Conservation (phyloP, 805 yeast species). For the Cyberlindnera suaveolens region DNA sequence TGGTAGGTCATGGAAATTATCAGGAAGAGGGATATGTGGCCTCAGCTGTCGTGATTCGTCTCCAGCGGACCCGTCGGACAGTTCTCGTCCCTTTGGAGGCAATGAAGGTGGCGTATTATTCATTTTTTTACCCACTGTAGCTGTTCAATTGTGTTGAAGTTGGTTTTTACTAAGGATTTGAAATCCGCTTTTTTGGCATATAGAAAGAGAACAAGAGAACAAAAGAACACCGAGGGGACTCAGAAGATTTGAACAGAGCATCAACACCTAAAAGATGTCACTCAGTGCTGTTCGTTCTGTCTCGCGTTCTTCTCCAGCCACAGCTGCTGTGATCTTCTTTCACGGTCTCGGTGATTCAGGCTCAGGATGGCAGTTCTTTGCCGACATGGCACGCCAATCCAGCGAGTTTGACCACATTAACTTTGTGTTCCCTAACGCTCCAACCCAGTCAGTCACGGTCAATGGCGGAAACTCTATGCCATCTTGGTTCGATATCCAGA, state of each 20-base stretch:
- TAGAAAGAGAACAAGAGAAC: too few relatives aligned
- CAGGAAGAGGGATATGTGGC: constrained; percentile 13
- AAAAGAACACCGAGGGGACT: too few relatives aligned
- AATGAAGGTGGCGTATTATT: constrained; percentile 10
- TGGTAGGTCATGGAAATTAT: constrained; percentile 15
- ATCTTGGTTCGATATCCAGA: constrained; percentile 79
- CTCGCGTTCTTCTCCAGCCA: constrained; percentile 31
- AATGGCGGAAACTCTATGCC: constrained; percentile 67
- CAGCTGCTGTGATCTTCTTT: constrained; percentile 65
- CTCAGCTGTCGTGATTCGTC: neutral
- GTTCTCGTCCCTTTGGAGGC: constrained; percentile 11
- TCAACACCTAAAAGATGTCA: constrained; percentile 3
- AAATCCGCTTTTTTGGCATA: too few relatives aligned
- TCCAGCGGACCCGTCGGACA: neutral
- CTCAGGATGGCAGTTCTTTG: constrained; percentile 80
- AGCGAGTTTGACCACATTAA: constrained; percentile 48
- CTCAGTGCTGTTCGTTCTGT: constrained; percentile 27
- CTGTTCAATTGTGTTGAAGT: too few relatives aligned
- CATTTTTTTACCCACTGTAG: neutral
- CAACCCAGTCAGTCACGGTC: constrained; percentile 58
- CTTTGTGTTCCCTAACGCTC: constrained; percentile 91
- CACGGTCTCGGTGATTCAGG: constrained; percentile 96
- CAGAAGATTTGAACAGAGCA: too few relatives aligned
- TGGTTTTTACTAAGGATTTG: too few relatives aligned
- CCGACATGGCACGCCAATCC: constrained; percentile 47